Base-by-base conservation (phyloP, 139 green algal species). In the Chlorella sorokiniana region DNA sequence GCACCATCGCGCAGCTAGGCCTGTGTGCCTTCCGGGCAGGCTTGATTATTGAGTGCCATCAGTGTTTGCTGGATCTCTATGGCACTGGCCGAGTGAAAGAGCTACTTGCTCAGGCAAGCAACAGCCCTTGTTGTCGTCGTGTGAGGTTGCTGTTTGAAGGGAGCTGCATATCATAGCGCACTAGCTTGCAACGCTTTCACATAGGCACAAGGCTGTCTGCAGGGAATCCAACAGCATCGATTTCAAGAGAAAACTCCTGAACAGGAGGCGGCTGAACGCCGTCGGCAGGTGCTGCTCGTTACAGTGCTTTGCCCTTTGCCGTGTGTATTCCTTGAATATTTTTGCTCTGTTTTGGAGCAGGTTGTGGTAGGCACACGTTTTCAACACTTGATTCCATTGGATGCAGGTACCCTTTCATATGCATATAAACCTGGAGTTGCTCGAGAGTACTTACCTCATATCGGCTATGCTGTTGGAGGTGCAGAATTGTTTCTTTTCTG, bases 401-500 rank as follows among this genome's bases (percentile, higher is more conserved):
- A n/a, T 54, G 42, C 91, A 96, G 87, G 98, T 99, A 92, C 97
- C 97, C 71, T 99, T 99, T 93, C 97, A 99, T 91, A 98, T 98
- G 94, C 97, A 99, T 91, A 98, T 99, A 92, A 98, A 97, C 90
- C 89, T 99, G 67, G 97, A 99, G 89, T 88, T 99, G 76, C 85
- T 99, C 68, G 97, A 99, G 90, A 88, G 85, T 31, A 92, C 92
- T 29, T 96, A 98, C 86, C 92, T 99, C 38, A 95, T 97, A 37
- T 94, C 72, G 27, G 95, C 95, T 31, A 97, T 98, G 94, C 90
- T 99, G 87, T 89, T 98, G 40, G 97, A 99, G 94, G 93, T 89
- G 35, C 41, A 20, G 56, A 54, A 20, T 33, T n/a, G 8, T 7
- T 44, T 10, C 20, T 9, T 45, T 37, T 52, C 7, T 54, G 25